Conservation (phyloP, 495 filamentous ascomycete species). For the Glarea lozoyensis region DNA sequence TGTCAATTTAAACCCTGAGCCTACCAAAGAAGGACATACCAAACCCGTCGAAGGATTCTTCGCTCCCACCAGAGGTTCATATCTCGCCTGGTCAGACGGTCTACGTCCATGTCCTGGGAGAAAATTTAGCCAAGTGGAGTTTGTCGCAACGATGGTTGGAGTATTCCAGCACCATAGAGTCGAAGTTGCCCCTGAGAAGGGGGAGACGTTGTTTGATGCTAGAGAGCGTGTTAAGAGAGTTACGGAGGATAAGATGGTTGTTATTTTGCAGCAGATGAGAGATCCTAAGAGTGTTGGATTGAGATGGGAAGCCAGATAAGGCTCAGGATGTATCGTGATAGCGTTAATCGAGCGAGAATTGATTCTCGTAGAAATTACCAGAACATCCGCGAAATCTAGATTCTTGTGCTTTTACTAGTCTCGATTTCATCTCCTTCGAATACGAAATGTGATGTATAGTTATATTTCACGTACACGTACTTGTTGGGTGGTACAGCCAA, state of each 20-base stretch:
- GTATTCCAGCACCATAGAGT: conserved; percentile 31
- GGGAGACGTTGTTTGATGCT: conserved; percentile 24
- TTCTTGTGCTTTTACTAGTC: no score
- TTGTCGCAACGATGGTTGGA: conserved; percentile 34
- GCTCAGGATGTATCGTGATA: no score
- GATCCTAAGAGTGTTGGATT: conserved; percentile 24
- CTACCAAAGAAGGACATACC: conserved; percentile 10
- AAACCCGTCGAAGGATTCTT: conserved; percentile 6
- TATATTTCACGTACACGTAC: no score
- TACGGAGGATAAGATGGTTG: conserved; percentile 24
- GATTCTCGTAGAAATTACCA: no score
- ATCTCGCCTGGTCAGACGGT: conserved; percentile 39
- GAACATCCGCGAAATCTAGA: no score
- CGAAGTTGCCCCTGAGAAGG: conserved; percentile 17
- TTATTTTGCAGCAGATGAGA: conserved; percentile 31
- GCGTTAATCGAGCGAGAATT: no score
- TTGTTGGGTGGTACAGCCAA: no score
- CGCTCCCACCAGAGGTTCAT: conserved; percentile 29
- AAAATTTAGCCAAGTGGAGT: conserved; percentile 44
- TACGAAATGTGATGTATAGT: no score
- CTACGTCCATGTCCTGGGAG: conserved; percentile 34
- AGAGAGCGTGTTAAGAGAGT: conserved; percentile 22
- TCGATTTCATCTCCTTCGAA: no score
- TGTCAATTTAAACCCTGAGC: background rate
- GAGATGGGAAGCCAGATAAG: no score